These are phyloP conservation scores for Cunninghamia lanceolata DNA, from an alignment of 75 land plant species.

Conservation along the genomic window DNA sequence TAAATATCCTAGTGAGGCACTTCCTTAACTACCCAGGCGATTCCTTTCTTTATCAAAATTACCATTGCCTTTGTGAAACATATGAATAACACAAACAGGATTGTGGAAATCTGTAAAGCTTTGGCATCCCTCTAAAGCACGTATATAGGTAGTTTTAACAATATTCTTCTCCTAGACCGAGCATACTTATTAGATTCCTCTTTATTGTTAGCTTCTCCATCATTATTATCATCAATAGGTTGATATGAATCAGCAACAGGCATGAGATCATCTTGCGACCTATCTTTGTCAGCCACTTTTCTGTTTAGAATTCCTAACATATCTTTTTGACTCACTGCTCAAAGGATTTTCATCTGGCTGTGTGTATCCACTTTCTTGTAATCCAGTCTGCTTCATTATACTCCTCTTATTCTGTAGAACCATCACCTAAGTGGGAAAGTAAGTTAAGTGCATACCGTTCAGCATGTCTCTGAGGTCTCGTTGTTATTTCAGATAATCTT, in stretches of 20 bases:
- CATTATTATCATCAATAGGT: constrained; percentile 14
- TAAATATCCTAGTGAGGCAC: no score
- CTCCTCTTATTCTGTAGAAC: constrained; percentile 60
- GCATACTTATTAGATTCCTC: constrained; percentile 28
- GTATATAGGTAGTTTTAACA: constrained; percentile 71
- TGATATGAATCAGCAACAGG: constrained; percentile 21
- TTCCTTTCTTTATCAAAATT: no score
- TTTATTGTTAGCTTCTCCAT: constrained; percentile 23
- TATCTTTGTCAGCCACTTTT: constrained; percentile 31
- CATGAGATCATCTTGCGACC: constrained; percentile 19
- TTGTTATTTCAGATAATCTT: constrained; percentile 29
- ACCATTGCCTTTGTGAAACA: no score
- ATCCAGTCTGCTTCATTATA: constrained; percentile 38
- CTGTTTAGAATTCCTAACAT: constrained; percentile 9
- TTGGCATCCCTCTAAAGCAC: no score
- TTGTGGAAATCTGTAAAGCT: no score
- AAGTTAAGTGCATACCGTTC: constrained; percentile 70
- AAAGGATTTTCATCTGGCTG: constrained; percentile 28
- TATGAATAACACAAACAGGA: no score
- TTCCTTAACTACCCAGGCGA: no score
- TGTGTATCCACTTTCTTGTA: constrained; percentile 34
- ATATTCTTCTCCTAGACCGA: constrained; percentile 50
- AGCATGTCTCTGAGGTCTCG: constrained; percentile 74
- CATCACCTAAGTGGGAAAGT: constrained; percentile 47
- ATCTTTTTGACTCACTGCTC: constrained; percentile 47